Percentiles rank a stretch among this genome's conserved stretches.
phyloP scores from a whole-genome alignment of 192 early-diverging fungal species.

The Linnemannia zychae region DNA sequence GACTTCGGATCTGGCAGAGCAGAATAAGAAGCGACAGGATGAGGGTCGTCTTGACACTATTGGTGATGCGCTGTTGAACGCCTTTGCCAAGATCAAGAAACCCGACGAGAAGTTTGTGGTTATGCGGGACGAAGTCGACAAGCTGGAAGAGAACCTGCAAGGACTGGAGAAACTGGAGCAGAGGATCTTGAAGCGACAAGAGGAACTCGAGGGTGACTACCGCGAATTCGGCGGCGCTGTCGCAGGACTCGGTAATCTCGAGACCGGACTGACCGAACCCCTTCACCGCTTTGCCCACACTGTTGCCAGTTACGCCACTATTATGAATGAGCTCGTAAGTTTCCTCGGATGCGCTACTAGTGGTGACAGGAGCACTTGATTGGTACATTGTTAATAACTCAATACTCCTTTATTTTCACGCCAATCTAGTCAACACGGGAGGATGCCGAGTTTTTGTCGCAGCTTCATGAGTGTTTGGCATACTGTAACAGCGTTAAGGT shows the following conservation, averaged over 20 bases:
- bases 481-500: conserved; percentile 86
- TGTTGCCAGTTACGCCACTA: conserved; percentile 73
- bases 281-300: conserved; percentile 84
- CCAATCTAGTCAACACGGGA: conserved; percentile 63
- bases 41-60: conserved; percentile 84
- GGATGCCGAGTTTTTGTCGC: conserved; percentile 79
- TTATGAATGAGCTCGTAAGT: conserved; percentile 78
- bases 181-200: conserved; percentile 80
- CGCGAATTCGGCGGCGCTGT: conserved; percentile 85
- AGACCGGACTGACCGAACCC: conserved; percentile 85
- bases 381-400: background rate
- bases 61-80: conserved; percentile 88
- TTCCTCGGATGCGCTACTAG: background rate
- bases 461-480: conserved; percentile 88
- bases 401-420: background rate
- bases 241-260: conserved; percentile 82
- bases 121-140: conserved; percentile 84
- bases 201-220: conserved; percentile 84
- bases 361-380: background rate
- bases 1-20: conserved; percentile 56
- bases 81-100: conserved; percentile 91
- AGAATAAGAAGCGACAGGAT: conserved; percentile 60
- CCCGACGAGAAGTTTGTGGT: conserved; percentile 89
- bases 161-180: conserved; percentile 89
- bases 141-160: conserved; percentile 88